Base-by-base conservation (phyloP, 495 filamentous ascomycete species). In the Aspergillus steynii region DNA sequence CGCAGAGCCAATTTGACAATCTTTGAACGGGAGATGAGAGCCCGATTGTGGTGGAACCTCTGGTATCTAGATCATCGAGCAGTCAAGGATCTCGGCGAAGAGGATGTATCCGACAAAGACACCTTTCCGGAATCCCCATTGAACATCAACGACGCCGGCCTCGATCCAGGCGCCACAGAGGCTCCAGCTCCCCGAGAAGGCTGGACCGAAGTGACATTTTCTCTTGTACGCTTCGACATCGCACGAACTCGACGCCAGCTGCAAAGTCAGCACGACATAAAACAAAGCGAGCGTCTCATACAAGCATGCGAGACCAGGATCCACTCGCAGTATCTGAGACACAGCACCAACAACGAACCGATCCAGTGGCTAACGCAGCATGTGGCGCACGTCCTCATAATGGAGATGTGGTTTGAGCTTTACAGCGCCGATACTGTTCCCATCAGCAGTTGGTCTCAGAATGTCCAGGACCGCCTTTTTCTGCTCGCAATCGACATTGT, bases 121-220 rank as follows among this genome's bases (percentile, higher is more conserved):
- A 54, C 15, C 27, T 31, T 28, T 31, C 34, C 60, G 9, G 55
- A 51, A 27, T 27, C 50, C 0, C 61, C 61, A 7, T 31, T 55
- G 6, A 63, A 63, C 47, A 55, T 50, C 32, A 9, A 31, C 29
- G 61, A 63, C 45, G 45, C 45, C 7, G 56, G 50, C n/a, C 56
- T 63, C 7, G 12, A 29, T 32, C 15, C 29, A 31, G 9, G 20
- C 9, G 58, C 58, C 55, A 54, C 54, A 9, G 8, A 20, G 7
- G 29, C 29, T 1, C 50, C 52, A 10, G 37, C 15, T 32, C 26
- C 12, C 9, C 50, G 55, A 9, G 9, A 26, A 37, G 20, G 61
- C 12, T 63, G 61, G 61, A 63, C 61, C 7, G 56, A 53, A 29
- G 59, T 63, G 56, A 59, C 56, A 31, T 63, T 63, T 45, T 55